phyloP scores from a whole-genome alignment of 2,329 filamentous ascomycete species.

The Cryphonectria radicalis region DNA sequence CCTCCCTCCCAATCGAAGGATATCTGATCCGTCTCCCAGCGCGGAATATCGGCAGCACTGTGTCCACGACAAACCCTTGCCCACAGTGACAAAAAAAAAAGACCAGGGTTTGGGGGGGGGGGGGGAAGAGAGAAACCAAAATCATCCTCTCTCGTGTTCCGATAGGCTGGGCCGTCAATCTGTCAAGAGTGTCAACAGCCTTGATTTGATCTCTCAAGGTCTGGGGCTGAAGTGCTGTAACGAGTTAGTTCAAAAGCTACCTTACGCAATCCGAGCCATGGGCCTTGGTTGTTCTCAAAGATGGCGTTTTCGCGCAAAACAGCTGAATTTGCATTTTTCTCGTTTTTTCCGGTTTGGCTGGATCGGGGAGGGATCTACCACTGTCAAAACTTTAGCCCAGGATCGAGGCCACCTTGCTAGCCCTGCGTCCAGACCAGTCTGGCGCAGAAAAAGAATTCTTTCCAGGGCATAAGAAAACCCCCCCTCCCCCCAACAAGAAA shows the following conservation, averaged over 20 bases:
- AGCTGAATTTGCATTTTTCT: background rate
- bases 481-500: background rate
- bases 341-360: background rate
- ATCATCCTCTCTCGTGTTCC: background rate
- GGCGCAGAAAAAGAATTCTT: slow-evolving; percentile 3
- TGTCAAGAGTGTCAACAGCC: background rate
- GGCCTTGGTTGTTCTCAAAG: background rate
- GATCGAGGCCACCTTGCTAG: background rate
- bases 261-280: background rate
- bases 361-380: background rate
- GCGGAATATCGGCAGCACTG: background rate
- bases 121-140: too few species aligned
- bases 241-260: background rate
- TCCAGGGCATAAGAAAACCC: background rate
- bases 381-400: slow-evolving; percentile 1
- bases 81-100: background rate
- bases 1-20: background rate
- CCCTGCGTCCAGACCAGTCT: slow-evolving; percentile 8
- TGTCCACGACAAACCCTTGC: background rate
- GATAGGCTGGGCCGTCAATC: background rate
- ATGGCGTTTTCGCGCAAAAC: background rate
- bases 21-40: background rate
- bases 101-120: background rate
- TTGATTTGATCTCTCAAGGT: background rate
- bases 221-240: background rate